A percentile compares a stretch with the other conserved stretches of the same genome.
These are phyloP conservation scores for Nepenthes alata DNA, from an alignment of 179 eudicot genomes.

Conservation along the genomic window DNA sequence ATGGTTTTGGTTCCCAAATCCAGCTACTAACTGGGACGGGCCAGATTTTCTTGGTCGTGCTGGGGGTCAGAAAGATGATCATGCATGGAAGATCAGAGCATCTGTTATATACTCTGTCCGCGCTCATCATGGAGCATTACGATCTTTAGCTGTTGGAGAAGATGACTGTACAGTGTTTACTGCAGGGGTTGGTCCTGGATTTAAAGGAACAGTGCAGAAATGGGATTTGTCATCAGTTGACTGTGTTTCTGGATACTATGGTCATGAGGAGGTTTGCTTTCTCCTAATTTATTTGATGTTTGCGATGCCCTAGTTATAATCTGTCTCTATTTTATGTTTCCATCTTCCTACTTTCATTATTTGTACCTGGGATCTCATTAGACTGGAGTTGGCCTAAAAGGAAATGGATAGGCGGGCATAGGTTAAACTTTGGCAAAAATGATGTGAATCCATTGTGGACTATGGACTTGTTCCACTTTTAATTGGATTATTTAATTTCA, in stretches of 20 bases:
- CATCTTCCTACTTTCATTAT: too few relatives aligned
- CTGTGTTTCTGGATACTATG: slow-evolving; percentile 69
- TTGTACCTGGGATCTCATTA: too few relatives aligned
- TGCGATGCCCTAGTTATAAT: too few relatives aligned
- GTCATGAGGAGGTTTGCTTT: slow-evolving; percentile 84
- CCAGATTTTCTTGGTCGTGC: slow-evolving; percentile 66
- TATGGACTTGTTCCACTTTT: too few relatives aligned
- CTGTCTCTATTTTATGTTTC: background rate
- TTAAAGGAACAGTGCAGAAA: slow-evolving; percentile 87
- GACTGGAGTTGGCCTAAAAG: too few relatives aligned
- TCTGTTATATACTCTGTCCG: slow-evolving; percentile 68
- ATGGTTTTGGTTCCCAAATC: slow-evolving; percentile 93
- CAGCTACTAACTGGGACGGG: slow-evolving; percentile 73
- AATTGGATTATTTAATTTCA: too few relatives aligned
- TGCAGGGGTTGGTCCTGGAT: slow-evolving; percentile 94
- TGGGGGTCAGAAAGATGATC: slow-evolving; percentile 71
- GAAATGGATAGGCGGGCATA: too few relatives aligned
- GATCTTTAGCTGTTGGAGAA: slow-evolving; percentile 66
- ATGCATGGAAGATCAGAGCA: slow-evolving; percentile 95
- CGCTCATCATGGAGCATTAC: slow-evolving; percentile 86
- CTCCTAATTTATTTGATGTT: background rate
- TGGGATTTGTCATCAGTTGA: slow-evolving; percentile 74
- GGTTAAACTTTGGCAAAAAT: too few relatives aligned
- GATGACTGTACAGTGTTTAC: slow-evolving; percentile 83
- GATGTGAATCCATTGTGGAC: too few relatives aligned